A percentile compares a stretch with the other conserved stretches of the same genome.
phyloP scores from a whole-genome alignment of 768 basidiomycete genomes.

The Tricholoma bakamatsutake region DNA sequence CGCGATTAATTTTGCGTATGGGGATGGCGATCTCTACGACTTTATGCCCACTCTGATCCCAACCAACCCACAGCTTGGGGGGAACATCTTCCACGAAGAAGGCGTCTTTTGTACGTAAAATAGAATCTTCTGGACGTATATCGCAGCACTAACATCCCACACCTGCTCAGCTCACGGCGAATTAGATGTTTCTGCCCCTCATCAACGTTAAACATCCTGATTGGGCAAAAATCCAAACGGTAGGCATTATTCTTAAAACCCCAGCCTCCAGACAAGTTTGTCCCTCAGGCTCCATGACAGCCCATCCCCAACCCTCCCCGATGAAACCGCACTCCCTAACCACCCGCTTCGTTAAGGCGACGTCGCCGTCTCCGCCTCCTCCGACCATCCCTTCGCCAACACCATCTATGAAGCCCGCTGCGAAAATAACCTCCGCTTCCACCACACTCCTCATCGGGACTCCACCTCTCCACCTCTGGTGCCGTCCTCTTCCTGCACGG shows the following conservation, averaged over 20 bases:
- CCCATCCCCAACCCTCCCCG: not conserved
- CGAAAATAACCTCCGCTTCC: slow-evolving; percentile 21
- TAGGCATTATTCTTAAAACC: not conserved
- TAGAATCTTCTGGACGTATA: not conserved
- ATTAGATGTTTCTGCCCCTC: not conserved
- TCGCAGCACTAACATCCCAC: not conserved
- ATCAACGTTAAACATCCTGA: not conserved
- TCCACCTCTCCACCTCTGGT: slow-evolving; percentile 17
- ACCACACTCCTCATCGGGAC: slow-evolving; percentile 13
- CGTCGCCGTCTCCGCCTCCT: slow-evolving; percentile 12
- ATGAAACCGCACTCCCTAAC: slow-evolving; percentile 20
- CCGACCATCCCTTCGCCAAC: slow-evolving; percentile 18
- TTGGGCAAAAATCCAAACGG: not conserved
- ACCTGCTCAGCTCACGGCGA: not conserved
- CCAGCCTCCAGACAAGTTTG: not conserved
- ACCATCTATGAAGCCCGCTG: slow-evolving; percentile 30
- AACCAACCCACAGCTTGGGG: not conserved
- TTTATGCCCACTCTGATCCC: slow-evolving; percentile 2
- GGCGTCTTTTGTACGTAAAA: not conserved
- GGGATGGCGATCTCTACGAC: not conserved
- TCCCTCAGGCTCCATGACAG: not conserved
- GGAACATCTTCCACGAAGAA: not conserved
- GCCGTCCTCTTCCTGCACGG: slow-evolving; percentile 19
- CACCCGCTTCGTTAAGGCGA: slow-evolving; percentile 24
- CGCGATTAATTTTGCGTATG: not conserved